These are phyloP conservation scores for Erythrophleum ivorense DNA, from an alignment of 331 rosid species.

Conservation along the genomic window DNA sequence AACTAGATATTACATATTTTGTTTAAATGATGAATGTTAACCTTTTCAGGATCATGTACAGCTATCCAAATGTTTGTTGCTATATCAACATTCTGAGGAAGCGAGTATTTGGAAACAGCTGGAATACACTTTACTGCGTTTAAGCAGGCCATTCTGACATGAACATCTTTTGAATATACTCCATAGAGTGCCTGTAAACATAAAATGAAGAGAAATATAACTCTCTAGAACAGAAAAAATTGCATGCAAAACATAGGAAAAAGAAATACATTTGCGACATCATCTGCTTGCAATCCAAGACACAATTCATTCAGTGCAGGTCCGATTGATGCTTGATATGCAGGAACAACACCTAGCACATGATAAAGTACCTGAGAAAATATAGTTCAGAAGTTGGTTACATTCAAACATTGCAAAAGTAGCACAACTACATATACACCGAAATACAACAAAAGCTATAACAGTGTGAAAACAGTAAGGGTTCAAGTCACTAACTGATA, in stretches of 20 bases:
- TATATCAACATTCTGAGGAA: conserved; percentile 66
- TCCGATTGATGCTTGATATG: conserved; percentile 75
- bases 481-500: too few species aligned
- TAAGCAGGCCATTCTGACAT: conserved; percentile 87
- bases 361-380: conserved; percentile 80
- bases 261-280: conserved; percentile 70
- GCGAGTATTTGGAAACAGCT: conserved; percentile 71
- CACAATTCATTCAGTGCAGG: conserved; percentile 90
- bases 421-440: too few species aligned
- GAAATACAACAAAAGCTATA: too few species aligned
- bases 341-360: conserved; percentile 77
- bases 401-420: too few species aligned
- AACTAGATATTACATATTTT: too few species aligned
- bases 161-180: conserved; percentile 91
- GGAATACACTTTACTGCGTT: conserved; percentile 89
- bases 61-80: conserved; percentile 94
- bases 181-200: conserved; percentile 77
- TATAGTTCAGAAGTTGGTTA: conserved; percentile 4
- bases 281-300: conserved; percentile 80
- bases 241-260: too few species aligned
- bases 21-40: too few species aligned
- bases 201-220: conserved; percentile 31
- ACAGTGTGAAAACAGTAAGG: too few species aligned
- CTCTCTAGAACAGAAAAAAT: too few species aligned
- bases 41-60: conserved; percentile 91